Base-by-base conservation (phyloP, 2,329 filamentous ascomycete genomes). In the Fusarium tuaranense region DNA sequence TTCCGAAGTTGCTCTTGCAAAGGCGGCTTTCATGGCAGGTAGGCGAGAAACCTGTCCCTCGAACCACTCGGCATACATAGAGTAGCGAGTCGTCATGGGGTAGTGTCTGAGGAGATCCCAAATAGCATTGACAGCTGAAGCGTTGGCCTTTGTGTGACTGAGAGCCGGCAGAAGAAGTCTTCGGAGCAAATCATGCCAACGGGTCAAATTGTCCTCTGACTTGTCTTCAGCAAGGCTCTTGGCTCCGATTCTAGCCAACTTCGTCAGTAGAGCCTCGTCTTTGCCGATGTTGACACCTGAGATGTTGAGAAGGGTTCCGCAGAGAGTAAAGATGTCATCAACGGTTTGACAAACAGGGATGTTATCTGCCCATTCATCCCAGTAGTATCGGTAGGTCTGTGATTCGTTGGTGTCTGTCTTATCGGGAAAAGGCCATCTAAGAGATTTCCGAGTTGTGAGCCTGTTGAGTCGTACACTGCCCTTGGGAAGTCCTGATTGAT, bases 281-380 rank as follows among this genome's bases (percentile, higher is more conserved):
- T 93, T 93, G 57, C 97, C 97, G 73, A 98, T 96, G 79, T 95
- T 95, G 72, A 97, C 92, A 3, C 97, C 96, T 0, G 95, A 93
- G 27, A 96, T 86, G 74, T 97, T 97, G 55, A 98, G 86, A 25
- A 99, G 88, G 1, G 95, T 95, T 68, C 91, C 90, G 82, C 95
- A 97, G 1, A 98, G 89, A 3, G 92, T 92, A 82, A 98, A 97
- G 16, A 99, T 89, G 80, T 99, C 97, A 72, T 98, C 95, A 7
- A 98, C 91, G 2, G 88, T 93, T 81, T 97, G 95, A 80, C 97
- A 99, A 22, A 98, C 86, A 1, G 97, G 97, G 55, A 99, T 88
- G 73, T 97, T 97, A 82, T 98, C 96, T 3, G 92, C 89, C 97
- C 97, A 99, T 77, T 98, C 97, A 69, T 98, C 95, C 92, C 97